Conservation (phyloP, 2,329 filamentous ascomycete genomes). For the Beauveria bassiana region DNA sequence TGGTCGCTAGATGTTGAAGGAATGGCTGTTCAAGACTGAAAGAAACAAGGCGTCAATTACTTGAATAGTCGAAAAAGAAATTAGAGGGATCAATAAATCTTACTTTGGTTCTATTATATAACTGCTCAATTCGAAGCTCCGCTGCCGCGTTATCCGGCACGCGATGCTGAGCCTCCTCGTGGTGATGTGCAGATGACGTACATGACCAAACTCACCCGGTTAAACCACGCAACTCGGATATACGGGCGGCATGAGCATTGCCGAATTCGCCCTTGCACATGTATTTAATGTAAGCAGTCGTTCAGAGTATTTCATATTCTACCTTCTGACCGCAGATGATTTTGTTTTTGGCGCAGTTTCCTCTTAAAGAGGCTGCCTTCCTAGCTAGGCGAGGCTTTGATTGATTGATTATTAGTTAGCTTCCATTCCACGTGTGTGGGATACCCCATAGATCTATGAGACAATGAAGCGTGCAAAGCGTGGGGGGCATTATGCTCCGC, state of each 20-base stretch:
- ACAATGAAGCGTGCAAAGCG: not conserved
- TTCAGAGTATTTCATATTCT: no score
- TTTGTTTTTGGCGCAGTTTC: not conserved
- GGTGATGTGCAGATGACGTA: slow-evolving; percentile 2
- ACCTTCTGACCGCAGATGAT: no score
- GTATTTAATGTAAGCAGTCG: no score
- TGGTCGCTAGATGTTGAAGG: slow-evolving; percentile 19
- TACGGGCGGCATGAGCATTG: not conserved
- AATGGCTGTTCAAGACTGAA: no score
- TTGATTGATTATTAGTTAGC: no score
- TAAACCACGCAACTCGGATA: not conserved
- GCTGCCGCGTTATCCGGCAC: slow-evolving; percentile 1
- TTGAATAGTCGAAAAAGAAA: not conserved
- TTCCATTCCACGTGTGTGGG: not conserved
- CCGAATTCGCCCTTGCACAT: not conserved
- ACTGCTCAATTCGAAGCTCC: not conserved
- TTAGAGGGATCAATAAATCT: not conserved
- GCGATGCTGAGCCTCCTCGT: not conserved
- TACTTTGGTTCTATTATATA: not conserved
- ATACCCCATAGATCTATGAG: not conserved
- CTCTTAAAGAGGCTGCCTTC: no score
- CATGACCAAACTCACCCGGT: not conserved
- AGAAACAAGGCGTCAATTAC: not conserved
- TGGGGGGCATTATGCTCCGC: not conserved
- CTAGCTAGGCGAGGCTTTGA: no score